Conservation (phyloP, 768 basidiomycete species). For the Hypsizygus marmoreus region DNA sequence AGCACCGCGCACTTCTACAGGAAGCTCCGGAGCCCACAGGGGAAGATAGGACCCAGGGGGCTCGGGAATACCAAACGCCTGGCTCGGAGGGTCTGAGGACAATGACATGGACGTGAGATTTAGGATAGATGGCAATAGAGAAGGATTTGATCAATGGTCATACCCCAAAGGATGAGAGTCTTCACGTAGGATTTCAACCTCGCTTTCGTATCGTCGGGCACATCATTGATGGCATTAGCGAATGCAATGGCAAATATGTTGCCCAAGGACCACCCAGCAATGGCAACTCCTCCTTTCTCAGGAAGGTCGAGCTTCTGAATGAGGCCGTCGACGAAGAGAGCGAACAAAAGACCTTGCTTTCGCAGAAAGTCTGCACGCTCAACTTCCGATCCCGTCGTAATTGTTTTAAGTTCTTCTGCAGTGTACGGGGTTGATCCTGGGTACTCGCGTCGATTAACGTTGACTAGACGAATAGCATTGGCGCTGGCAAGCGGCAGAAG, state of each 20-base stretch:
- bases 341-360: conserved; percentile 29
- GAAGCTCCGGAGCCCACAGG: conserved; percentile 3
- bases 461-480: conserved; percentile 25
- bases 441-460: conserved; percentile 36
- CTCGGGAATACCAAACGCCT: conserved; percentile 5
- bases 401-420: conserved; percentile 20
- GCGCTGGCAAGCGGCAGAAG: conserved; percentile 19
- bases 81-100: conserved; percentile 2
- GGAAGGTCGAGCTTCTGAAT: conserved; percentile 22
- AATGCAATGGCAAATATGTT: conserved; percentile 22
- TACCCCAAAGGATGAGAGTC: conserved; percentile 22
- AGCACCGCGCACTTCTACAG: background rate
- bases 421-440: conserved; percentile 32
- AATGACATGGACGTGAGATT: background rate
- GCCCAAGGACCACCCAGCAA: conserved; percentile 34
- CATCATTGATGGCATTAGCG: conserved; percentile 19
- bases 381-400: conserved; percentile 16
- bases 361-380: conserved; percentile 20
- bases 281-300: conserved; percentile 17
- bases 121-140: too few relatives aligned
- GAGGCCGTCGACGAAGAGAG: conserved; percentile 27
- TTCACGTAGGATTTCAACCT: conserved; percentile 23
- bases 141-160: background rate
- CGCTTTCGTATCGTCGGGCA: conserved; percentile 16
- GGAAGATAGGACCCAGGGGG: conserved; percentile 2